Base-by-base conservation (phyloP, 768 basidiomycete genomes). In the Tricholomella constricta region DNA sequence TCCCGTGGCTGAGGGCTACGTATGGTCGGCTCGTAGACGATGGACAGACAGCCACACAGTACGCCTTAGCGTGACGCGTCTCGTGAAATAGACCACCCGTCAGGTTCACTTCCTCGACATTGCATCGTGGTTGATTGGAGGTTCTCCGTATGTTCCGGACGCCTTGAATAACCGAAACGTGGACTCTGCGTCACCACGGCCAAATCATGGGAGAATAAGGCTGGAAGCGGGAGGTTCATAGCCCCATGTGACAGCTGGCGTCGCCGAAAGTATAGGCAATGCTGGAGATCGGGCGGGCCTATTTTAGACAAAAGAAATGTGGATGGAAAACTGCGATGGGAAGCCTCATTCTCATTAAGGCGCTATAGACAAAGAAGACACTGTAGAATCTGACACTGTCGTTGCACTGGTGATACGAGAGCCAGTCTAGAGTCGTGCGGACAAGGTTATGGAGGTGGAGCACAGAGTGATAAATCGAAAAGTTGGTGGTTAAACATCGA, bases 401-500 rank as follows among this genome's bases (percentile, higher is more conserved):
- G 32, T 9, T 23, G 17, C 12, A 22, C 38, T 22, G 20, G 38
- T 11, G 20, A 23, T 15, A 2, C 31, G 34, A 37, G 14, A 32
- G 34, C 20, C n/a, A 36, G 22, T 14, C 20, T 6, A 17, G 22
- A 32, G 19, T 19, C 8, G 6, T 23, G 3, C 20, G 15, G 31
- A 11, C 14, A 15, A 10, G n/a, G 22, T 14, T 8, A 46, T 29
- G 22, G 23, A 26, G n/a, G 34, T 35, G 46, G 46, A 47, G 32
- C n/a, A n/a, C 11, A 36, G 9, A 20, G 31, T 25, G 34, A 22
- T 11, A 23, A 19, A 11, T 47, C 34, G 34, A 15, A 23, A 20
- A 47, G 32, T 20, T 26, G 6, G 22, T 37, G 46, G 32, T 47
- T 37, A 37, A 36, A 47, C 12, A 26, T 46, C 45, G 44, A 47